These are phyloP conservation scores for Collybia sordida DNA, from an alignment of 768 basidiomycete species.

Conservation along the genomic window DNA sequence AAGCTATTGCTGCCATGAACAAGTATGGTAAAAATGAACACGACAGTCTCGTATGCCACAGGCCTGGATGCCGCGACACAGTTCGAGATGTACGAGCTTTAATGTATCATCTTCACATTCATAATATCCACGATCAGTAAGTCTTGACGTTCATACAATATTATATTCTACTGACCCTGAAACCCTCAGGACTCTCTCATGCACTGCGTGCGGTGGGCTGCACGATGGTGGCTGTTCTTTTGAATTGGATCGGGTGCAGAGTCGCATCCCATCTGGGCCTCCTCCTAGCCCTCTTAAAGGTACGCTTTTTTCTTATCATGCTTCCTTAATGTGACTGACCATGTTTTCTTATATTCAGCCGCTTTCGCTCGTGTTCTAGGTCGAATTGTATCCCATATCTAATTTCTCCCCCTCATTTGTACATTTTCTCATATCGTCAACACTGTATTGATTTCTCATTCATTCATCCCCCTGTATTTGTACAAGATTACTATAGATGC, in stretches of 20 bases:
- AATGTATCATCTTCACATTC: constrained; percentile 55
- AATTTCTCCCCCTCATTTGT: background rate
- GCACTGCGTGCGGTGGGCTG: constrained; percentile 19
- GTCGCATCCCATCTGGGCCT: constrained; percentile 3
- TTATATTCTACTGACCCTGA: constrained; percentile 1
- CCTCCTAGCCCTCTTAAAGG: constrained; percentile 16
- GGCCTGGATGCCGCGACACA: constrained; percentile 44
- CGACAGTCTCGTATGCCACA: constrained; percentile 39
- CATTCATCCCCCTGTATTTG: background rate
- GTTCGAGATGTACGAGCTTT: constrained; percentile 42
- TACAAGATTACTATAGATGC: too few relatives aligned
- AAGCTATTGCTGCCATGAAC: constrained; percentile 32
- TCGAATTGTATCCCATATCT: constrained; percentile 4
- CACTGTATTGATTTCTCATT: background rate
- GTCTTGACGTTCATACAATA: constrained; percentile 11
- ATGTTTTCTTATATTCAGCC: background rate
- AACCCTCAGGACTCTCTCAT: constrained; percentile 15
- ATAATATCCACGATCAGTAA: constrained; percentile 48
- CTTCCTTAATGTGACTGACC: background rate
- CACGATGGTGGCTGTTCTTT: constrained; percentile 24
- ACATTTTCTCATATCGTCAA: background rate
- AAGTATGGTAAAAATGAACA: constrained; percentile 23
- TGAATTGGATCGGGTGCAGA: background rate
- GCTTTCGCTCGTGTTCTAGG: constrained; percentile 11
- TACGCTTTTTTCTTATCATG: background rate